These are phyloP conservation scores for Albifimbria verrucaria DNA, from an alignment of 2,329 filamentous ascomycete genomes.

Conservation along the genomic window DNA sequence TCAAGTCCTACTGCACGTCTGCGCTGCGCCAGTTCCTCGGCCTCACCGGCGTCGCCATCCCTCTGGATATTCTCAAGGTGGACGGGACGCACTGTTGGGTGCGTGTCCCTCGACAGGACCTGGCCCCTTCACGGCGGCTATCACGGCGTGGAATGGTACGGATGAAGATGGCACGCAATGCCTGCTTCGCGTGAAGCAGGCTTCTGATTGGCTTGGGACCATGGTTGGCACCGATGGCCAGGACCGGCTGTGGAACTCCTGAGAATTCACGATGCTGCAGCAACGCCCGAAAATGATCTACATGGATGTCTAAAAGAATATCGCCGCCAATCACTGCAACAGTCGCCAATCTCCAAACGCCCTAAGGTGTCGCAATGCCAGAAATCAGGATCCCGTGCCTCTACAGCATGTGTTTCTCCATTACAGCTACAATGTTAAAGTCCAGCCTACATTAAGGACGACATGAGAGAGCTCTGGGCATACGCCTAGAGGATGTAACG, in stretches of 20 bases:
- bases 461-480: slow-evolving; percentile 78
- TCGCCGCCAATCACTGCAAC: slow-evolving; percentile 5
- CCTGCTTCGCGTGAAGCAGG: slow-evolving; percentile 52
- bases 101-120: slow-evolving; percentile 59
- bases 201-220: slow-evolving; percentile 62
- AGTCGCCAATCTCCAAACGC: background rate
- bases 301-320: slow-evolving; percentile 20
- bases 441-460: slow-evolving; percentile 62
- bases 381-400: background rate
- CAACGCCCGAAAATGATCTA: slow-evolving; percentile 13
- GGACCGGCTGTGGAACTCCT: slow-evolving; percentile 44
- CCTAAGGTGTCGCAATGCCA: background rate
- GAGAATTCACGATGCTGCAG: slow-evolving; percentile 5
- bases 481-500: slow-evolving; percentile 60
- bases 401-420: background rate
- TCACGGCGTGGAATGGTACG: slow-evolving; percentile 61
- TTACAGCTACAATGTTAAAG: background rate
- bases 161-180: slow-evolving; percentile 39
- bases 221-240: slow-evolving; percentile 49
- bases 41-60: slow-evolving; percentile 61
- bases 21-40: slow-evolving; percentile 70
- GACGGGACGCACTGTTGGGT: slow-evolving; percentile 58
- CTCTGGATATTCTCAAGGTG: slow-evolving; percentile 67
- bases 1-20: slow-evolving; percentile 58
- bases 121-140: slow-evolving; percentile 58